These are phyloP conservation scores for Euphorbia peplus DNA, from an alignment of 345 rosid species.

Conservation along the genomic window DNA sequence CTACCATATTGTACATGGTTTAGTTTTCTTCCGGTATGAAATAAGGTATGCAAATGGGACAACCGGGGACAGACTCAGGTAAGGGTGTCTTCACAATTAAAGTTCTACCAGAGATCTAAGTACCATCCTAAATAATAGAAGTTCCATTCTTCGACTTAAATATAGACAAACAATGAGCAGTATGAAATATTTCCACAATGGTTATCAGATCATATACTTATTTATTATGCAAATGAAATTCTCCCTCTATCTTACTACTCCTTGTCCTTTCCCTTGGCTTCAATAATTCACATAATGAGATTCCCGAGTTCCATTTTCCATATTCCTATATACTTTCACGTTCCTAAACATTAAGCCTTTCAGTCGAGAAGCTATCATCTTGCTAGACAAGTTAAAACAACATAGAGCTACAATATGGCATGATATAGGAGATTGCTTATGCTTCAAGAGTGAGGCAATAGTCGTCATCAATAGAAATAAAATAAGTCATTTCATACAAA, in stretches of 20 bases:
- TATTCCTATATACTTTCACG: background rate
- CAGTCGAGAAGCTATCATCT: background rate
- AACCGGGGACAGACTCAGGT: background rate
- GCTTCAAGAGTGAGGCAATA: background rate
- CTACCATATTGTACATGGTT: background rate
- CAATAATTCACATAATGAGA: background rate
- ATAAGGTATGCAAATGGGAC: background rate
- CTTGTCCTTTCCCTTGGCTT: background rate
- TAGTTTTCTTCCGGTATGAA: background rate
- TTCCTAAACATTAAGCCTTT: background rate
- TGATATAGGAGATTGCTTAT: background rate
- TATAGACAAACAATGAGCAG: background rate
- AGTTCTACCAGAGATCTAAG: background rate
- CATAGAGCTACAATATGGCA: background rate
- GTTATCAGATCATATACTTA: background rate
- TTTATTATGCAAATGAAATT: background rate
- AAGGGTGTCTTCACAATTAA: background rate
- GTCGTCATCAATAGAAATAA: constrained; percentile 9
- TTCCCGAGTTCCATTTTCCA: background rate
- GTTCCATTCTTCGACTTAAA: background rate
- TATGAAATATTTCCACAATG: background rate
- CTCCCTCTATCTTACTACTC: background rate
- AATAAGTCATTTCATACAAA: background rate
- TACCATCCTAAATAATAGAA: background rate
- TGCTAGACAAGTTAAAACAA: background rate